A percentile compares a stretch with the other conserved stretches of the same genome.
These are phyloP conservation scores for Nemania sp. DNA, from an alignment of 2,329 filamentous ascomycete genomes.

Conservation along the genomic window DNA sequence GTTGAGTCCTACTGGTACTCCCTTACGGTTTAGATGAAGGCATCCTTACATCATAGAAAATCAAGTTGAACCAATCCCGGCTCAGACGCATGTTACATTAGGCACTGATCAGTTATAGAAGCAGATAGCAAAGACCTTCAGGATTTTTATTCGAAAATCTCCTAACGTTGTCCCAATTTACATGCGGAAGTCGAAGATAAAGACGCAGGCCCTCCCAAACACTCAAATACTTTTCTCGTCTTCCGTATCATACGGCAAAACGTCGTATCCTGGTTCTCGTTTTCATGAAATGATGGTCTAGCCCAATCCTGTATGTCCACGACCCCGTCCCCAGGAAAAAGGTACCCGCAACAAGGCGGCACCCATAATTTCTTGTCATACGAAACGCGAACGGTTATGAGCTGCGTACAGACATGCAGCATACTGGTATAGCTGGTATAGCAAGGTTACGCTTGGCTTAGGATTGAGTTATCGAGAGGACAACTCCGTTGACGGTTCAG, in stretches of 20 bases:
- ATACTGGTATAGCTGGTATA: no score
- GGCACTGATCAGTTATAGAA: no score
- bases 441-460: no score
- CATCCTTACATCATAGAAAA: neutral
- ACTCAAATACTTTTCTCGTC: neutral
- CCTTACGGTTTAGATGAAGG: no score
- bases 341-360: neutral
- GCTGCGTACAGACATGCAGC: no score
- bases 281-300: constrained; percentile 6
- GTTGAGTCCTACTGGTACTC: no score
- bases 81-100: neutral
- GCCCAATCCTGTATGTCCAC: constrained; percentile 9
- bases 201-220: neutral
- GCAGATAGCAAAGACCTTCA: neutral
- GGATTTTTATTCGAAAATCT: neutral
- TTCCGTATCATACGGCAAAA: constrained; percentile 1
- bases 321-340: neutral
- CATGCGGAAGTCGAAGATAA: neutral
- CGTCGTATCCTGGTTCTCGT: constrained; percentile 7
- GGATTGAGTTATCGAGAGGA: no score
- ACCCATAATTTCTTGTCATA: neutral
- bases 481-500: no score
- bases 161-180: neutral
- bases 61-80: no score
- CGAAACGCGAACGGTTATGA: neutral